These are phyloP conservation scores for Azolla pinnata DNA, from an alignment of 75 land plant species.

Conservation along the genomic window DNA sequence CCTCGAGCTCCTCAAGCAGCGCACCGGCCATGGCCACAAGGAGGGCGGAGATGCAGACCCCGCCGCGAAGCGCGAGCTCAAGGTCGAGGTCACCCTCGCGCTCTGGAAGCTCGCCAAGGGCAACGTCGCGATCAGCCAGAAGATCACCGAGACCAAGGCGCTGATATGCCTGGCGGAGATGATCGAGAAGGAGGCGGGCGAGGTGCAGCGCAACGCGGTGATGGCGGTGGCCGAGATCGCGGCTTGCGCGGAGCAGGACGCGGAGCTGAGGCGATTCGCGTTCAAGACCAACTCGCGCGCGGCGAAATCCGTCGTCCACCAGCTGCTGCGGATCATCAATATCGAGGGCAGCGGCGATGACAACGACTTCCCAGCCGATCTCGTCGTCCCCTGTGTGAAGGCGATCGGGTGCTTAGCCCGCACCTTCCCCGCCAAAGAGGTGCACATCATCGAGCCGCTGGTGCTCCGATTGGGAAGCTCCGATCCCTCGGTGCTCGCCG, in stretches of 20 bases:
- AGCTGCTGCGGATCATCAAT: constrained; percentile 40
- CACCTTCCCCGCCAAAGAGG: constrained; percentile 66
- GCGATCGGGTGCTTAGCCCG: constrained; percentile 66
- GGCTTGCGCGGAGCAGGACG: constrained; percentile 46
- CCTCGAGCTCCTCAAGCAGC: constrained; percentile 4
- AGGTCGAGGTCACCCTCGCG: constrained; percentile 32
- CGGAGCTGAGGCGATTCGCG: constrained; percentile 58
- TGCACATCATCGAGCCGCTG: constrained; percentile 35
- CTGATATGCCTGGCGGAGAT: constrained; percentile 63
- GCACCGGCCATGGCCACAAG: no score
- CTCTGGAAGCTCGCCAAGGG: constrained; percentile 60
- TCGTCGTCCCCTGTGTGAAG: constrained; percentile 46
- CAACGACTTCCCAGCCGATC: constrained; percentile 33
- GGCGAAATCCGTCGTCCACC: constrained; percentile 70
- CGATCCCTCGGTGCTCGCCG: constrained; percentile 39
- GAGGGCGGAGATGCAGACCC: constrained; percentile 52
- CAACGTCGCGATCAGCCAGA: constrained; percentile 44
- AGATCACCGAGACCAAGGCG: constrained; percentile 64
- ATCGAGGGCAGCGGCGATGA: constrained; percentile 20
- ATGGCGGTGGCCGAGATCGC: constrained; percentile 75
- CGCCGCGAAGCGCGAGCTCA: constrained; percentile 38
- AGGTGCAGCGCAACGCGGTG: constrained; percentile 54
- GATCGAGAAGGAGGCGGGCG: constrained; percentile 49
- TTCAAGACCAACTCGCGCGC: constrained; percentile 77
- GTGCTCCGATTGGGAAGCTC: constrained; percentile 32